Evolutionary conservation across 1,284 basidiomycete genomes (phyloP).

Genomic region (Ustilago cynodontis): DNA sequence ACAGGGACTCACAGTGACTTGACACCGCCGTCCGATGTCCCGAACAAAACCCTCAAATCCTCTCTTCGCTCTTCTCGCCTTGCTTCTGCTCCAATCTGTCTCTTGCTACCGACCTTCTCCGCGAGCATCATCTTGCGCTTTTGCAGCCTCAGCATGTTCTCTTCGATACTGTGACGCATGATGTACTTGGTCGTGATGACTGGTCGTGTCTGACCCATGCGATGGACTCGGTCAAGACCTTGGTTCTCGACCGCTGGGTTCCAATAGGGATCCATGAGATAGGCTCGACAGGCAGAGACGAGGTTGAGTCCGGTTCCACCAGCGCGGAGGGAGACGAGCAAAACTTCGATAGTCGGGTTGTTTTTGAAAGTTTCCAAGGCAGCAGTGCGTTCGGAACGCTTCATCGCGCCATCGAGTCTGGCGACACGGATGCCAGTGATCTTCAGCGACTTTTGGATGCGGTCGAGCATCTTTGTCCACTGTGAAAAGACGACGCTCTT

Average conservation of each 20-base stretch:
- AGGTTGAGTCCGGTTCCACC: conserved; percentile 79
- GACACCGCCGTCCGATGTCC: conserved; percentile 31
- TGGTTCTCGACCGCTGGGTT: conserved; percentile 88
- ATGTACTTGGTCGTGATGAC: conserved; percentile 68
- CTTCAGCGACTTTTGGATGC: conserved; percentile 58
- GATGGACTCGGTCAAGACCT: conserved; percentile 66
- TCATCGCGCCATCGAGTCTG: conserved; percentile 65
- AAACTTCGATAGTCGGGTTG: conserved; percentile 61
- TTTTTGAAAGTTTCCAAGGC: conserved; percentile 58
- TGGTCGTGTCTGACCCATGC: conserved; percentile 63
- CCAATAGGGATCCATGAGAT: conserved; percentile 96
- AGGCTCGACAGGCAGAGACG: conserved; percentile 76
- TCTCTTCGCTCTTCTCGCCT: conserved; percentile 46
- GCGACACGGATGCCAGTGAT: conserved; percentile 60
- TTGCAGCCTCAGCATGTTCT: conserved; percentile 67
- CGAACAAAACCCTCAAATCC: conserved; percentile 59
- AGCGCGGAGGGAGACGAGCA: conserved; percentile 69
- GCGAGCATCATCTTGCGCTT: conserved; percentile 66
- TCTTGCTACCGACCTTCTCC: conserved; percentile 59
- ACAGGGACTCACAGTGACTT: conserved; percentile 20
- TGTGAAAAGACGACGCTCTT: conserved; percentile 73
- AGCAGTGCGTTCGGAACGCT: conserved; percentile 51
- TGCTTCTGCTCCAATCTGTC: conserved; percentile 23
- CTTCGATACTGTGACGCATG: conserved; percentile 67
- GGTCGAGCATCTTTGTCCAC: conserved; percentile 69